Conservation (phyloP, 257 asterid genomes). For the Verbena officinalis region DNA sequence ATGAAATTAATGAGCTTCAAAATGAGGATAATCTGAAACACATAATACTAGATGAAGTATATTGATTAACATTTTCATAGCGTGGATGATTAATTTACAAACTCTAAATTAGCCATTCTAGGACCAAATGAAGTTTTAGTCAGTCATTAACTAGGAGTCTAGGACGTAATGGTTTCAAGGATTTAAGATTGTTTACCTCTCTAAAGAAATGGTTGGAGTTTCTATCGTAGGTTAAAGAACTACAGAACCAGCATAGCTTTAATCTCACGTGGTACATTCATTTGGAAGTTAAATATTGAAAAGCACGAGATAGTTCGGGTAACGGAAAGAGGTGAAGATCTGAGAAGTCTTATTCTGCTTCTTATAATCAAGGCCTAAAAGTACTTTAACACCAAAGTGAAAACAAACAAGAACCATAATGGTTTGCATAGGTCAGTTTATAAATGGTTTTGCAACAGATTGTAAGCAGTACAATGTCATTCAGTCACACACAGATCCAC, state of each 20-base stretch:
- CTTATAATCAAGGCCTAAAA: background rate
- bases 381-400: conserved; percentile 13
- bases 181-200: background rate
- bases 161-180: background rate
- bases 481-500: no score
- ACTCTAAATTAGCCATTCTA: background rate
- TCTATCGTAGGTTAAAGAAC: background rate
- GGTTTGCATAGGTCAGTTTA: no score
- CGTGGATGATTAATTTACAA: no score
- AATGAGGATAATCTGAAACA: background rate
- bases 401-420: background rate
- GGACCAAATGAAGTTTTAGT: background rate
- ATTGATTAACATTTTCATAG: no score
- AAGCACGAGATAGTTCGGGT: background rate
- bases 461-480: no score
- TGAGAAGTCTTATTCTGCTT: background rate
- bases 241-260: background rate
- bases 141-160: background rate
- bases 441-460: no score
- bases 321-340: background rate
- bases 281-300: background rate
- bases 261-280: background rate
- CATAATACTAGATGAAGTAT: conserved; percentile 4
- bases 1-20: conserved; percentile 21
- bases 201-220: background rate